Conservation (phyloP, 1,284 basidiomycete genomes). For the Ganoderma meredithae region DNA sequence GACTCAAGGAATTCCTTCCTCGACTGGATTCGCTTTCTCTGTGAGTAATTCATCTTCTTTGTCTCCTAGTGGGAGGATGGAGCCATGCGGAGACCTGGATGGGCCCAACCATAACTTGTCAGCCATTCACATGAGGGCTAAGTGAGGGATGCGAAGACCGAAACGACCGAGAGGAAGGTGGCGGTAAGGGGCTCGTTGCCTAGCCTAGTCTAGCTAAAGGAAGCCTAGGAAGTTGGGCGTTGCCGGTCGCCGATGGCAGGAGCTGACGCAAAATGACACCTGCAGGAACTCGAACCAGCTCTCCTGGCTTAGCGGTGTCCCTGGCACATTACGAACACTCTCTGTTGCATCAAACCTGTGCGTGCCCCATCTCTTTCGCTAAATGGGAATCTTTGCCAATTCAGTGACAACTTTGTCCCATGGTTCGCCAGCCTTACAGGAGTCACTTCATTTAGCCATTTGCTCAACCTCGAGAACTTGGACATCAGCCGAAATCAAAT, state of each 20-base stretch:
- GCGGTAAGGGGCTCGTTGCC: constrained; percentile 1
- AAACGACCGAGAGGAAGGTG: constrained; percentile 11
- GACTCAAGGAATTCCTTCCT: constrained; percentile 95
- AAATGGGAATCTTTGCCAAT: constrained; percentile 15
- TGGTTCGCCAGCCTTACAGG: constrained; percentile 68
- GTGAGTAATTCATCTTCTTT: constrained; percentile 53
- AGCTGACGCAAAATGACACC: constrained; percentile 18
- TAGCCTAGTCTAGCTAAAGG: neutral
- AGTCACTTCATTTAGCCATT: constrained; percentile 89
- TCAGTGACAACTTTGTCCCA: neutral
- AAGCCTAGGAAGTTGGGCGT: constrained; percentile 7
- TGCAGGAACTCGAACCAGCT: constrained; percentile 84
- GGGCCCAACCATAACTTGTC: constrained; percentile 3
- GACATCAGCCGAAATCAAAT: constrained; percentile 94
- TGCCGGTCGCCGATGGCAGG: constrained; percentile 23
- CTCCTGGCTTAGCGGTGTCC: constrained; percentile 89
- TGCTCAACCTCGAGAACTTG: constrained; percentile 86
- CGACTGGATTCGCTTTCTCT: constrained; percentile 81
- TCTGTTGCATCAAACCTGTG: constrained; percentile 83
- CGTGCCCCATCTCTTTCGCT: constrained; percentile 34
- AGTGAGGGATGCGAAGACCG: constrained; percentile 15
- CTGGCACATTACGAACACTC: constrained; percentile 79
- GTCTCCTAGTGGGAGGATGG: neutral
- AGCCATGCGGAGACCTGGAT: neutral
- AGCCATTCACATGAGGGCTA: constrained; percentile 21